These are phyloP conservation scores for Huntiella savannae DNA, from an alignment of 2,329 filamentous ascomycete genomes.

Conservation along the genomic window DNA sequence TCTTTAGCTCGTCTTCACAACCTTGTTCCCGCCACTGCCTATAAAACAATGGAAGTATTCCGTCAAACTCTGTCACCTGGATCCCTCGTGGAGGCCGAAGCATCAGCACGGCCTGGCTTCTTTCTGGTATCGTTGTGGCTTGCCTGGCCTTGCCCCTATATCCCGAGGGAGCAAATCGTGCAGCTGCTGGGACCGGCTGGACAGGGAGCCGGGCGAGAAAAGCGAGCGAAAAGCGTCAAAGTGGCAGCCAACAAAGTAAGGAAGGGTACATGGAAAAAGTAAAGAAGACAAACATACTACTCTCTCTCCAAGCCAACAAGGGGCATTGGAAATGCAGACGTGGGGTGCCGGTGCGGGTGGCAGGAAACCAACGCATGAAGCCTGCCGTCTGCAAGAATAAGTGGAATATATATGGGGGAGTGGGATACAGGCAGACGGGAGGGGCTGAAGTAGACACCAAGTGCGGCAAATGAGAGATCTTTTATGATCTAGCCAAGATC, in stretches of 20 bases:
- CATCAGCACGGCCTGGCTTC: too few relatives aligned
- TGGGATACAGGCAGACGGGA: not conserved
- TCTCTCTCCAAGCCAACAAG: not conserved
- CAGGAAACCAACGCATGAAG: too few relatives aligned
- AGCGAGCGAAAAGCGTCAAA: not conserved
- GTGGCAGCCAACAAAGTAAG: conserved; percentile 1
- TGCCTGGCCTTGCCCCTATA: not conserved
- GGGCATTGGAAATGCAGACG: too few relatives aligned
- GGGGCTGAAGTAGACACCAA: not conserved
- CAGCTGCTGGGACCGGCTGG: not conserved
- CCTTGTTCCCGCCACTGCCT: too few relatives aligned
- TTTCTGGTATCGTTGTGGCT: not conserved
- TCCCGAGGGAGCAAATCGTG: not conserved
- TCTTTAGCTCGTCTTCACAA: too few relatives aligned
- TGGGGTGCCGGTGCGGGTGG: too few relatives aligned
- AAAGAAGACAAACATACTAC: conserved; percentile 15
- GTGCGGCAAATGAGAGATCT: too few relatives aligned
- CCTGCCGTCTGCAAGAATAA: too few relatives aligned
- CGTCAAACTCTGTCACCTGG: not conserved
- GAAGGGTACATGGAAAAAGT: not conserved
- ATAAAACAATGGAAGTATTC: not conserved
- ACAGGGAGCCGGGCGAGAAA: not conserved
- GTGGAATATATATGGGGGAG: not conserved
- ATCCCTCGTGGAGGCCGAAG: not conserved
- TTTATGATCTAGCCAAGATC: too few relatives aligned